These are phyloP conservation scores for Colletotrichum orbiculare DNA, from an alignment of 2,329 filamentous ascomycete species.

Conservation along the genomic window DNA sequence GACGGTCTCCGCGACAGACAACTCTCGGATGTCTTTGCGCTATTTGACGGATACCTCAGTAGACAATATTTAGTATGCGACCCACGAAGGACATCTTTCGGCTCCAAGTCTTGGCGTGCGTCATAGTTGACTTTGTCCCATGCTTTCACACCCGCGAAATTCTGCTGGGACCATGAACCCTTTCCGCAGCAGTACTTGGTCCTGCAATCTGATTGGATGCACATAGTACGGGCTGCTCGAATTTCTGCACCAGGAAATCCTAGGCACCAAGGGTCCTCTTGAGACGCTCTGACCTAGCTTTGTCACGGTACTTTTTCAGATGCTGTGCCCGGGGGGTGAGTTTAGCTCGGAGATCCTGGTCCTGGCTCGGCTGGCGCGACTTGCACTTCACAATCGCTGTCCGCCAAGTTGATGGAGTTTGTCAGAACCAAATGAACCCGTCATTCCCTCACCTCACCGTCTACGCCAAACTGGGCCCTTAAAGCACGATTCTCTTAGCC, in stretches of 20 bases:
- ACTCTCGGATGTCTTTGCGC: constrained; percentile 2
- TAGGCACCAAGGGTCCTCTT: constrained; percentile 33
- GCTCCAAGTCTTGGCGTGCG: constrained; percentile 23
- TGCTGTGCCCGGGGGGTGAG: constrained; percentile 10
- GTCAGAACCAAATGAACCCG: constrained; percentile 24
- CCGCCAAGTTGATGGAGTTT: constrained; percentile 16
- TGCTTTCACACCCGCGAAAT: constrained; percentile 10
- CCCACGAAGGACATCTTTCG: background rate
- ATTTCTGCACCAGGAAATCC: constrained; percentile 15
- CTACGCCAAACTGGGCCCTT: constrained; percentile 10
- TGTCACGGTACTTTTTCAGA: constrained; percentile 23
- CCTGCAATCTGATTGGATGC: constrained; percentile 9
- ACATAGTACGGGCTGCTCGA: background rate
- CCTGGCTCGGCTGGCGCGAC: constrained; percentile 6
- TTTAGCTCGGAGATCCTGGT: constrained; percentile 4
- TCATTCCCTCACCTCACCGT: constrained; percentile 16
- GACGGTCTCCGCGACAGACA: constrained; percentile 11
- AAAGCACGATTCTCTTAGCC: constrained; percentile 2
- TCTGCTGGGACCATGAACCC: constrained; percentile 23
- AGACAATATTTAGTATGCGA: too few relatives aligned
- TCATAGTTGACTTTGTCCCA: constrained; percentile 17
- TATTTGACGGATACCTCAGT: constrained; percentile 5
- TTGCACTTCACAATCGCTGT: constrained; percentile 16
- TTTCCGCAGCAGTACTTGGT: background rate
- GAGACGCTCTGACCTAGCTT: background rate